Evolutionary conservation across 768 basidiomycete species (phyloP).

Genomic region (Podaxis rugospora): DNA sequence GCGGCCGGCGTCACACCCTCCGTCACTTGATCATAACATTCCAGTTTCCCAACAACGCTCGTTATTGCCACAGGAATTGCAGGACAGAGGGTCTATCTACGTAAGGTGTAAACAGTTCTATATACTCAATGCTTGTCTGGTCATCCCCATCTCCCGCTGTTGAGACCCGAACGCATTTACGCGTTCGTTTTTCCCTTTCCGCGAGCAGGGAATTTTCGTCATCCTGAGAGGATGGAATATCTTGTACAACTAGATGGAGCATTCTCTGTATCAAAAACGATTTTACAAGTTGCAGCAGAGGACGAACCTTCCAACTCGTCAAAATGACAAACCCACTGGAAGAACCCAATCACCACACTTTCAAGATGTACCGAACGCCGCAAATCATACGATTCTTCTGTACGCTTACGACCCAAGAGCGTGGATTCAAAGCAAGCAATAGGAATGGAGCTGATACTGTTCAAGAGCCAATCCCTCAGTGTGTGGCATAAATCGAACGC

Average conservation of each 20-base stretch:
- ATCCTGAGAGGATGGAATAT: background rate
- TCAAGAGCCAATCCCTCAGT: background rate
- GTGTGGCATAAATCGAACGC: background rate
- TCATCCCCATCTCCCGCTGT: background rate
- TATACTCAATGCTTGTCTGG: background rate
- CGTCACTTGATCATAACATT: background rate
- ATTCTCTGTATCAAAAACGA: background rate
- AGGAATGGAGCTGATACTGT: background rate
- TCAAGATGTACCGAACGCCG: background rate
- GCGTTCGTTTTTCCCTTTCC: background rate
- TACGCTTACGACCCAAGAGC: background rate
- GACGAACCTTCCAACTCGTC: background rate
- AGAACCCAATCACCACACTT: background rate
- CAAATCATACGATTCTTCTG: background rate
- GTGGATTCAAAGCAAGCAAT: conserved; percentile 9
- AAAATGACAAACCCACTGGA: conserved; percentile 1
- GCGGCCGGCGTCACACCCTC: background rate
- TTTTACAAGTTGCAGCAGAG: background rate
- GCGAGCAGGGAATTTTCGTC: background rate
- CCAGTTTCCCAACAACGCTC: background rate
- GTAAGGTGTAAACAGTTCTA: background rate
- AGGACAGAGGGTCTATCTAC: background rate
- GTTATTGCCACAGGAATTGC: conserved; percentile 1
- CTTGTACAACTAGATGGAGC: background rate
- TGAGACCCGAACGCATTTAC: background rate